Percentiles rank a stretch among this genome's conserved stretches.
phyloP scores from a whole-genome alignment of 768 basidiomycete genomes.

The Serendipita sp. region DNA sequence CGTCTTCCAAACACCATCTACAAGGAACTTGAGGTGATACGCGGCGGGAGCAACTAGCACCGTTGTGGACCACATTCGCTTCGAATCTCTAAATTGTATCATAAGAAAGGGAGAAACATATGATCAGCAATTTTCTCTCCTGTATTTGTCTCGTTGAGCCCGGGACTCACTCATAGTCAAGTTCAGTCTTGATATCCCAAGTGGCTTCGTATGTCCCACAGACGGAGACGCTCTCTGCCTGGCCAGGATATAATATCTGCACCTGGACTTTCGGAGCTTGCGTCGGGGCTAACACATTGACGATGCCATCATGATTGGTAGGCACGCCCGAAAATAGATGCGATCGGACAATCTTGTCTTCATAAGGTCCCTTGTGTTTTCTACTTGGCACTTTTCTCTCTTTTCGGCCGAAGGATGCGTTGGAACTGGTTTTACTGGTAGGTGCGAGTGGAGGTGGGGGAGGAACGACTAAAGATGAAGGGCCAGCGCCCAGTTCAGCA shows the following conservation, averaged over 20 bases:
- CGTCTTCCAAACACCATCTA: slow-evolving; percentile 76
- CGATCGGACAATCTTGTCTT: not conserved
- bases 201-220: not conserved
- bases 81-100: slow-evolving; percentile 16
- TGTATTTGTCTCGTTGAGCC: not conserved
- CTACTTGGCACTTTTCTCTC: not conserved
- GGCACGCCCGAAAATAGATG: not conserved
- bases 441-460: not conserved
- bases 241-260: not conserved
- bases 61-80: slow-evolving; percentile 16
- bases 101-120: slow-evolving; percentile 5
- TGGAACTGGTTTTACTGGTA: not conserved
- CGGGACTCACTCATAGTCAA: not conserved
- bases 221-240: not conserved
- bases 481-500: not conserved
- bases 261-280: not conserved
- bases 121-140: not conserved
- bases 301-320: not conserved
- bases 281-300: not conserved
- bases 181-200: not conserved
- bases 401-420: not conserved
- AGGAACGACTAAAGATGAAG: not conserved
- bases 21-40: slow-evolving; percentile 87
- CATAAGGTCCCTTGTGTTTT: not conserved
- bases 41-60: slow-evolving; percentile 68